A percentile compares a stretch with the other conserved stretches of the same genome.
Conservation (phyloP, 2,329 filamentous ascomycete genomes). For the Neonectria neomacrospora region DNA sequence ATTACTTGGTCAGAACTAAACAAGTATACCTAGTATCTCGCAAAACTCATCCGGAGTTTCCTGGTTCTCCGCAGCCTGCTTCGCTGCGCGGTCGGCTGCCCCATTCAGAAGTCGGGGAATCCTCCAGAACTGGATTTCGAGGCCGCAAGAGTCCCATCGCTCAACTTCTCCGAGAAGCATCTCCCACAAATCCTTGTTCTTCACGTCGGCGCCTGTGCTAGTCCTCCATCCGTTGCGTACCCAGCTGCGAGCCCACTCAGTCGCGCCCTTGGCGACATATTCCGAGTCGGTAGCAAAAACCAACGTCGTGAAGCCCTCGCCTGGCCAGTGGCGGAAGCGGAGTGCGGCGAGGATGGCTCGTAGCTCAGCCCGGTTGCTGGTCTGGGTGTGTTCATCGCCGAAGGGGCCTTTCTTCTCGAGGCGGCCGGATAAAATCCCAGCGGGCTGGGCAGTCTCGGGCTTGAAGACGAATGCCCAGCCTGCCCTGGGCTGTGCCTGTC, state of each 20-base stretch:
- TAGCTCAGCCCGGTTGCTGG: slow-evolving; percentile 54
- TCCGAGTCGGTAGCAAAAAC: slow-evolving; percentile 50
- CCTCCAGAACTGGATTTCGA: slow-evolving; percentile 59
- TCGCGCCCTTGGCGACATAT: slow-evolving; percentile 27
- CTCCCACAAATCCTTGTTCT: slow-evolving; percentile 66
- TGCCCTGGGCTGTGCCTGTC: slow-evolving; percentile 49
- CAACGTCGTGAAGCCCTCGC: slow-evolving; percentile 48
- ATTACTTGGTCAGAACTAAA: background rate
- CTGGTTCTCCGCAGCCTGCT: slow-evolving; percentile 41
- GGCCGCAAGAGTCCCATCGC: slow-evolving; percentile 38
- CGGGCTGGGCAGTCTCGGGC: background rate
- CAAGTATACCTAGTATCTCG: background rate
- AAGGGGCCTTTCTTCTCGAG: slow-evolving; percentile 58
- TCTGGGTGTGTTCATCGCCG: slow-evolving; percentile 51
- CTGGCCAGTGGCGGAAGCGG: slow-evolving; percentile 34
- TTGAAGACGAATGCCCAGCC: slow-evolving; percentile 54
- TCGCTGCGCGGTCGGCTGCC: slow-evolving; percentile 55
- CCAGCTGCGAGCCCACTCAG: slow-evolving; percentile 20
- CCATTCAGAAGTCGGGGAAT: slow-evolving; percentile 58
- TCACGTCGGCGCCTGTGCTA: slow-evolving; percentile 48
- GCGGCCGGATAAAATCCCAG: slow-evolving; percentile 39
- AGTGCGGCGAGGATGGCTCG: slow-evolving; percentile 26
- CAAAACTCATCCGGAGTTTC: background rate
- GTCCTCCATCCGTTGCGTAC: slow-evolving; percentile 57
- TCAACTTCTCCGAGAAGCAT: slow-evolving; percentile 55